Percentiles rank a stretch among this genome's conserved stretches.
Conservation (phyloP, 2,329 filamentous ascomycete species). For the Bipolaris gigantea region DNA sequence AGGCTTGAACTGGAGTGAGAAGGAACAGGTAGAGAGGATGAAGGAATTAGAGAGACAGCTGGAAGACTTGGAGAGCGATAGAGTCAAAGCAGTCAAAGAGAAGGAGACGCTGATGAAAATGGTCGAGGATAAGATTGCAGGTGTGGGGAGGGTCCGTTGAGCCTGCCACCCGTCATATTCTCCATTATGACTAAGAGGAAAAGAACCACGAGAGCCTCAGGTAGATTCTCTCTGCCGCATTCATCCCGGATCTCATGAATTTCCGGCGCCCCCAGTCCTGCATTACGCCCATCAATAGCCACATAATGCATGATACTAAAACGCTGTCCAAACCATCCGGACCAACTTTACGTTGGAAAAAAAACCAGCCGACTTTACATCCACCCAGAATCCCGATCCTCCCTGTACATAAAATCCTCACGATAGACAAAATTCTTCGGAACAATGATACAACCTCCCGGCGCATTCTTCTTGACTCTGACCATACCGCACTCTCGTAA, state of each 20-base stretch:
- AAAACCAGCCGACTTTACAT: background rate
- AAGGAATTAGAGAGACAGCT: constrained; percentile 49
- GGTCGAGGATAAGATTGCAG: constrained; percentile 54
- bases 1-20: constrained; percentile 75
- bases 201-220: background rate
- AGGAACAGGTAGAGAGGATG: constrained; percentile 69
- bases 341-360: background rate
- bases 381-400: background rate
- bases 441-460: constrained; percentile 17
- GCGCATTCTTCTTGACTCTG: constrained; percentile 11
- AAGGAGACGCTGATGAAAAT: constrained; percentile 47
- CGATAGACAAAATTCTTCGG: constrained; percentile 11
- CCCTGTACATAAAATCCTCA: background rate
- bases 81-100: constrained; percentile 46
- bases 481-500: constrained; percentile 21
- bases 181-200: background rate
- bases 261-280: background rate
- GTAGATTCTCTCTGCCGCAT: background rate
- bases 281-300: background rate
- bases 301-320: background rate
- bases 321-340: background rate
- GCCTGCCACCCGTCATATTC: background rate
- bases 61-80: constrained; percentile 47
- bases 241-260: background rate
- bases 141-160: constrained; percentile 26